These are phyloP conservation scores for Candida arabinofermentans DNA, from an alignment of 805 yeast genomes.

Conservation along the genomic window DNA sequence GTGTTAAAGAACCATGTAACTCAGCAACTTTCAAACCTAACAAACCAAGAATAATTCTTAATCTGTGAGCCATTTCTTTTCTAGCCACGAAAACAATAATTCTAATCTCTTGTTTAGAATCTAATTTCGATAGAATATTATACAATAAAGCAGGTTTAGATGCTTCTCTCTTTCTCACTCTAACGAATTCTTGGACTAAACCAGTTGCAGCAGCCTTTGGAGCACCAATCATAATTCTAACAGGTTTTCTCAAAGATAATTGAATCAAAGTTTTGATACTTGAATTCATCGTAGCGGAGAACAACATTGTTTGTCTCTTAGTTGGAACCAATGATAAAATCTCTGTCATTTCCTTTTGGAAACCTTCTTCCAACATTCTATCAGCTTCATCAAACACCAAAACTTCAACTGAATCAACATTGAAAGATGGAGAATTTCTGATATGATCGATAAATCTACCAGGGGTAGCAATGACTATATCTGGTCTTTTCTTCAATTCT, in stretches of 20 bases:
- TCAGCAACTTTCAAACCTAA: conserved; percentile 76
- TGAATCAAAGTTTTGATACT: conserved; percentile 84
- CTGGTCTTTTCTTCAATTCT: conserved; percentile 88
- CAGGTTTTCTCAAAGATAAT: conserved; percentile 85
- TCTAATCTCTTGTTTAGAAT: conserved; percentile 60
- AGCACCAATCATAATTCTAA: conserved; percentile 92
- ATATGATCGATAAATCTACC: conserved; percentile 98
- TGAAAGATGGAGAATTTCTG: conserved; percentile 89
- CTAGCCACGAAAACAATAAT: conserved; percentile 88
- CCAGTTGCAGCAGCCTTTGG: conserved; percentile 94
- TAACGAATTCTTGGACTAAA: conserved; percentile 87
- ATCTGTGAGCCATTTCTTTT: conserved; percentile 84
- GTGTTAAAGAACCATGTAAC: conserved; percentile 77
- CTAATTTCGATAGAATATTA: conserved; percentile 63
- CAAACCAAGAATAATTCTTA: conserved; percentile 72
- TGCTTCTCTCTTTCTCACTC: conserved; percentile 85
- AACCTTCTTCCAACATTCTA: conserved; percentile 98
- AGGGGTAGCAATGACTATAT: conserved; percentile 95
- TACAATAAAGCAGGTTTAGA: conserved; percentile 80
- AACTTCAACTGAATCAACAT: conserved; percentile 87
- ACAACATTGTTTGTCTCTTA: conserved; percentile 88
- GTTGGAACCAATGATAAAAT: conserved; percentile 82
- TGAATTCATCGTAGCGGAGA: conserved; percentile 98
- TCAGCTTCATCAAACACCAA: conserved; percentile 97
- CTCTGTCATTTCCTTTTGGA: conserved; percentile 91